Conservation (phyloP, 192 early-diverging fungal species). For the Coemansia sp. region DNA sequence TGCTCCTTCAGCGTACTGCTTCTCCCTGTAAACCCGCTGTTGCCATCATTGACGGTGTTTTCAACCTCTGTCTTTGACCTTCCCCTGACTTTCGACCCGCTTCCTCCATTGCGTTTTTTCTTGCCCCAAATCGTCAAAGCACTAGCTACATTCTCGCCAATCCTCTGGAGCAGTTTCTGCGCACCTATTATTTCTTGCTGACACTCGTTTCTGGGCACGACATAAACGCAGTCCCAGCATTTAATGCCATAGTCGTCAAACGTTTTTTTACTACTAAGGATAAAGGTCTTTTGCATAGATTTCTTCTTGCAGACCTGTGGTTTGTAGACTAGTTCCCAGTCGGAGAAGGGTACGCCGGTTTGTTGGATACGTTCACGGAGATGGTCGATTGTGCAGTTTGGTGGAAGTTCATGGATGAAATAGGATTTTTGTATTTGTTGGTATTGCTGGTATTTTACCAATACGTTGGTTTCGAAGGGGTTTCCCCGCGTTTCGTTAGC, state of each 20-base stretch:
- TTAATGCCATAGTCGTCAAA: constrained; percentile 27
- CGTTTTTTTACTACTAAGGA: constrained; percentile 1
- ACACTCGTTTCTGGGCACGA: constrained; percentile 10
- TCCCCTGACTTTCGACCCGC: not conserved
- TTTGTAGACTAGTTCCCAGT: constrained; percentile 20
- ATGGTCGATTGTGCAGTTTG: constrained; percentile 26
- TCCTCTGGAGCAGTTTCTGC: not conserved
- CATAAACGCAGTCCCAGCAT: constrained; percentile 33
- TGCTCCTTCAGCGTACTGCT: not conserved
- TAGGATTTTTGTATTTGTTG: constrained; percentile 18
- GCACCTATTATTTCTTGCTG: not conserved
- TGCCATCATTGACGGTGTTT: not conserved
- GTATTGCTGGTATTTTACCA: constrained; percentile 13
- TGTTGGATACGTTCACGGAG: constrained; percentile 13
- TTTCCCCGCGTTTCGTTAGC: constrained; percentile 11
- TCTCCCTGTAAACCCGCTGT: not conserved
- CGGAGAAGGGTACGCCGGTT: not conserved
- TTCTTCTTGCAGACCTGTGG: not conserved
- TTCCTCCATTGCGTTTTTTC: not conserved
- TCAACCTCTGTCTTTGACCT: not conserved
- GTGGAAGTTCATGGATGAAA: constrained; percentile 35
- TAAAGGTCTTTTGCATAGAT: not conserved
- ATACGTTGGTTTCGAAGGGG: constrained; percentile 33
- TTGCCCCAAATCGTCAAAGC: not conserved
- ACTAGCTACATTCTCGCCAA: not conserved